Evolutionary conservation across 768 basidiomycete genomes (phyloP).

Genomic region (Crepidotus variabilis): DNA sequence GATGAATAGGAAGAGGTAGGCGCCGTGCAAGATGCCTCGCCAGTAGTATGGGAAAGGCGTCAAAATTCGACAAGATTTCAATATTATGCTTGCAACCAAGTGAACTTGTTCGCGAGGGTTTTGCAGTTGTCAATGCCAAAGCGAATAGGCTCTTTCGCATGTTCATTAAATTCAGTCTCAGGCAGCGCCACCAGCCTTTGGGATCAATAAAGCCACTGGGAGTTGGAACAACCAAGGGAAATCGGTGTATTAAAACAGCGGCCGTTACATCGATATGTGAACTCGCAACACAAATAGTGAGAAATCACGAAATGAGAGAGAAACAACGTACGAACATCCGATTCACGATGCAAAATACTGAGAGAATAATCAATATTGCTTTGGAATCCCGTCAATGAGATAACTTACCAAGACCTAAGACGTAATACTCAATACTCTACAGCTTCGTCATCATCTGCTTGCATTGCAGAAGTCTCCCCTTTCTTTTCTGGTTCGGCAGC

Average conservation of each 20-base stretch:
- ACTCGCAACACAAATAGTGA: constrained; percentile 8
- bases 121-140: too few relatives aligned
- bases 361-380: background rate
- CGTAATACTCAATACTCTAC: constrained; percentile 84
- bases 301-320: constrained; percentile 3
- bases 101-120: too few relatives aligned
- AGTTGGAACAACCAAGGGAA: background rate
- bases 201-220: background rate
- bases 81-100: too few relatives aligned
- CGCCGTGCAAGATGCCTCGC: too few relatives aligned
- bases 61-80: too few relatives aligned
- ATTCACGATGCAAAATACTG: constrained; percentile 4
- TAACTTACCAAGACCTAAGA: constrained; percentile 21
- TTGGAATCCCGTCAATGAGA: background rate
- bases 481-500: constrained; percentile 37
- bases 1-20: too few relatives aligned
- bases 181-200: too few relatives aligned
- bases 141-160: too few relatives aligned
- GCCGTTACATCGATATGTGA: background rate
- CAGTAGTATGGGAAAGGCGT: too few relatives aligned
- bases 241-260: background rate
- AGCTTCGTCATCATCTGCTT: constrained; percentile 75
- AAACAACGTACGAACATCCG: constrained; percentile 10
- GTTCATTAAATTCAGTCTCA: background rate
- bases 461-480: constrained; percentile 49